Base-by-base conservation (phyloP, 2,329 filamentous ascomycete genomes). In the Ophiognomonia clavigignenti-juglandacearum region DNA sequence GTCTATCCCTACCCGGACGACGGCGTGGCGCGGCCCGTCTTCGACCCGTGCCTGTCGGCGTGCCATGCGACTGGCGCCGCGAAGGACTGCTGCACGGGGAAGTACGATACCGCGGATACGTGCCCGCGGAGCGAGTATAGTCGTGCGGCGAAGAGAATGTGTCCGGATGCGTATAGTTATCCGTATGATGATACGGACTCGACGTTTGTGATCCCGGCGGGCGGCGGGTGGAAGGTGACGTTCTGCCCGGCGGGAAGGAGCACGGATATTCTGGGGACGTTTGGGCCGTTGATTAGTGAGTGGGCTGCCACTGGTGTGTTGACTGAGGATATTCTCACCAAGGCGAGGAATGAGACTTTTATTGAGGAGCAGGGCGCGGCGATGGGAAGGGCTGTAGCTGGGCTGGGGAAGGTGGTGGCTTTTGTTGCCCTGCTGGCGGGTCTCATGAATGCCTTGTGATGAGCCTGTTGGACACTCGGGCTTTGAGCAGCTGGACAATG, bases 81-180 rank as follows among this genome's bases (percentile, higher is more conserved):
- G 20, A 66, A 74, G 56, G 86, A 92, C 62, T 95, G 88, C 68
- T 93, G 88, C 64, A 83, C 82, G 14, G 87, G 86, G 37, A 64
- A 75, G 11, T 86, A 85, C 65, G 73, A 83, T 58, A 74, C 75
- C 32, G 76, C 85, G 3, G 70, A 74, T 20, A 71, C 72, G 40
- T 93, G 88, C 68, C 70, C 73, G 50, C 82, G 85, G 3, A 82
- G 82, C 42, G 66, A 77, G 34, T 93, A 91, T 67, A 82, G 83
- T 54, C 77, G 71, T 49, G 72, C 73, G 10, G 85, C 86, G 44
- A 93, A 95, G 69, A 68, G 67, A 4, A 75, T 92, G 11, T 95
- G 88, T 61, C 88, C 88, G 1, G 88, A 95, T 65, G 88, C 88
- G 3, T 95, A 93, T 67, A 88, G 84, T 59, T 95, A 79, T 62